Conservation (phyloP, 768 basidiomycete genomes). For the Saitozyma podzolica region DNA sequence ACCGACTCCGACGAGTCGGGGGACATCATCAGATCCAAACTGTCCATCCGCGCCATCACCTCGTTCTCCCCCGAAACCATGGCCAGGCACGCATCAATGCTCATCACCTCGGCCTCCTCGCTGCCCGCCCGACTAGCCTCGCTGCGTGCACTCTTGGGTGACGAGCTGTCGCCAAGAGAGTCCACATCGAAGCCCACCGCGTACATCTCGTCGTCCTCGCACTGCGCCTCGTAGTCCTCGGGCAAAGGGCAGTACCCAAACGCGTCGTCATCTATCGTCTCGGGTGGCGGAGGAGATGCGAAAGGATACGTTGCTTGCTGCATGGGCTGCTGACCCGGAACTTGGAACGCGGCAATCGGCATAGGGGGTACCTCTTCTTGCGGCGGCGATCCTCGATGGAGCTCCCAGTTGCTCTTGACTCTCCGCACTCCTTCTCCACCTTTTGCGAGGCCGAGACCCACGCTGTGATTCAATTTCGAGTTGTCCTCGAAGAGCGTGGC, state of each 20-base stretch:
- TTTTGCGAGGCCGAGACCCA: slow-evolving; percentile 34
- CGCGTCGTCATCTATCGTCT: slow-evolving; percentile 28
- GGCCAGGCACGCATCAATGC: not conserved
- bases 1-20: slow-evolving; percentile 8
- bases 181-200: slow-evolving; percentile 22
- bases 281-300: slow-evolving; percentile 8
- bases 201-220: slow-evolving; percentile 35
- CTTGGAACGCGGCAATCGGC: not conserved
- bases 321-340: not conserved
- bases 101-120: slow-evolving; percentile 1
- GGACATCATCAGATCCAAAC: too few relatives aligned
- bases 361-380: slow-evolving; percentile 33
- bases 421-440: slow-evolving; percentile 40
- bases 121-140: slow-evolving; percentile 3
- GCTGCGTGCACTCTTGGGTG: not conserved
- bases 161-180: slow-evolving; percentile 15
- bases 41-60: too few relatives aligned
- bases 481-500: slow-evolving; percentile 13
- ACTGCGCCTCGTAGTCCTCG: slow-evolving; percentile 40
- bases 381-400: slow-evolving; percentile 20
- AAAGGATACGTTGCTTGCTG: too few relatives aligned
- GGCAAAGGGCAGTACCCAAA: slow-evolving; percentile 42
- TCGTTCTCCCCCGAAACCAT: too few relatives aligned
- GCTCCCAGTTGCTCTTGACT: slow-evolving; percentile 35
- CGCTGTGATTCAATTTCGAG: slow-evolving; percentile 7